Conservation (phyloP, 169 alveolate species). For the Babesia divergens region DNA sequence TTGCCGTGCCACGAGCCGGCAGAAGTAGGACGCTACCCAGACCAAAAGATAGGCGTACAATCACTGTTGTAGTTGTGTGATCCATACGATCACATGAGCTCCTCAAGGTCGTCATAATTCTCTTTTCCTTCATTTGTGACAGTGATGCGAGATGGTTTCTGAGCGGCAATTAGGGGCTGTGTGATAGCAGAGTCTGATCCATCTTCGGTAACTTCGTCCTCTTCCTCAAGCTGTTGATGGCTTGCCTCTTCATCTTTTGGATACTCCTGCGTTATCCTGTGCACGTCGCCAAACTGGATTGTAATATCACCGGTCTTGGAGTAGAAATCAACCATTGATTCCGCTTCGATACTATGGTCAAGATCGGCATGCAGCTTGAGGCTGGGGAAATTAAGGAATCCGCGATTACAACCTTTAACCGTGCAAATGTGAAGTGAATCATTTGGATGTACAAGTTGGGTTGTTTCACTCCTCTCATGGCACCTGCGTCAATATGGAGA, state of each 20-base stretch:
- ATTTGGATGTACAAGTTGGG: constrained; percentile 53
- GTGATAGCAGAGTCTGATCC: not conserved
- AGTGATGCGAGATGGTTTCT: not conserved
- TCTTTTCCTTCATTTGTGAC: not conserved
- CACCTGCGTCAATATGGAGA: constrained; percentile 2
- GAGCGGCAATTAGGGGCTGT: not conserved
- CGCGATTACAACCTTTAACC: constrained; percentile 25
- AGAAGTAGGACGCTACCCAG: no score
- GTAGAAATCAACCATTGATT: constrained; percentile 32
- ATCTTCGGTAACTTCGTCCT: not conserved
- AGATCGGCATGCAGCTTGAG: constrained; percentile 34
- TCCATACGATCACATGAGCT: constrained; percentile 22
- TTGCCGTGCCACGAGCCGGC: no score
- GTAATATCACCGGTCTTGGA: constrained; percentile 24
- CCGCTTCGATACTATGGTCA: constrained; percentile 19
- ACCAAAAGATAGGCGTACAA: no score
- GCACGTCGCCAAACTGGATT: constrained; percentile 11
- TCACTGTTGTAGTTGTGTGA: no score
- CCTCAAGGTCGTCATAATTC: constrained; percentile 26
- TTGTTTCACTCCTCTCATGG: constrained; percentile 1
- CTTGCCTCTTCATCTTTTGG: not conserved
- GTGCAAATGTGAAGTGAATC: constrained; percentile 44
- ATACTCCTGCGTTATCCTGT: not conserved
- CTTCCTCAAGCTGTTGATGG: not conserved
- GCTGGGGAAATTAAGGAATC: constrained; percentile 57